Percentiles rank a stretch among this genome's conserved stretches.
Conservation (phyloP, 1,284 basidiomycete species). For the Leccinum pachyderme region DNA sequence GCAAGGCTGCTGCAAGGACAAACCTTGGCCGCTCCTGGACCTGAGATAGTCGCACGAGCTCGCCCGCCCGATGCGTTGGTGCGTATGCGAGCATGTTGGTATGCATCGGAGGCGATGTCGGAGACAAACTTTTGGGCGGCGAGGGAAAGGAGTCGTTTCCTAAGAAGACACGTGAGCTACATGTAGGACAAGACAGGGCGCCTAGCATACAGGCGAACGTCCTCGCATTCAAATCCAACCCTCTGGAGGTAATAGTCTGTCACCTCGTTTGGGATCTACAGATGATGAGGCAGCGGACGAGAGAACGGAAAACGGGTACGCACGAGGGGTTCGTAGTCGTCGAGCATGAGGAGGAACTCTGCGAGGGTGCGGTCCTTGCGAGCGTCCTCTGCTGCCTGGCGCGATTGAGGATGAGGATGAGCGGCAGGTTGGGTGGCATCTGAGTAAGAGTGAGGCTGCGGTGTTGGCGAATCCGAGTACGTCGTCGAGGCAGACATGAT, state of each 20-base stretch:
- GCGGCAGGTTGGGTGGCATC: conserved; percentile 23
- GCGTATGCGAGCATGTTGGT: conserved; percentile 95
- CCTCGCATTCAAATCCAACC: conserved; percentile 95
- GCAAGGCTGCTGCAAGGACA: conserved; percentile 1
- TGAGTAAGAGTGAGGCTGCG: conserved; percentile 24
- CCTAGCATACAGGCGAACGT: conserved; percentile 76
- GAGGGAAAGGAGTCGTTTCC: conserved; percentile 90
- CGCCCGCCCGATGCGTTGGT: conserved; percentile 75
- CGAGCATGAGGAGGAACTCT: conserved; percentile 94
- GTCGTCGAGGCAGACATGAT: conserved; percentile 33
- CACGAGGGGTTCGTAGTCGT: conserved; percentile 95
- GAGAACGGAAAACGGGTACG: conserved; percentile 26
- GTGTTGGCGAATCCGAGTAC: conserved; percentile 33
- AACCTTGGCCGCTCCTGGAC: conserved; percentile 66
- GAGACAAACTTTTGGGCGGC: conserved; percentile 98
- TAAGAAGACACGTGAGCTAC: conserved; percentile 30
- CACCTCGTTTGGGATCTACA: conserved; percentile 94
- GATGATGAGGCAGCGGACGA: background rate
- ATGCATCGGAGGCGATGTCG: conserved; percentile 96
- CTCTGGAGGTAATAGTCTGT: conserved; percentile 97
- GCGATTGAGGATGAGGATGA: conserved; percentile 44
- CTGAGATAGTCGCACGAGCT: conserved; percentile 51
- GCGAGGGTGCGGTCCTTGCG: conserved; percentile 87
- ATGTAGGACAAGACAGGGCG: background rate
- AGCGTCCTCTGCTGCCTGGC: conserved; percentile 78